phyloP scores from a whole-genome alignment of 2,329 filamentous ascomycete genomes.

The Pezizomycotina sp. region DNA sequence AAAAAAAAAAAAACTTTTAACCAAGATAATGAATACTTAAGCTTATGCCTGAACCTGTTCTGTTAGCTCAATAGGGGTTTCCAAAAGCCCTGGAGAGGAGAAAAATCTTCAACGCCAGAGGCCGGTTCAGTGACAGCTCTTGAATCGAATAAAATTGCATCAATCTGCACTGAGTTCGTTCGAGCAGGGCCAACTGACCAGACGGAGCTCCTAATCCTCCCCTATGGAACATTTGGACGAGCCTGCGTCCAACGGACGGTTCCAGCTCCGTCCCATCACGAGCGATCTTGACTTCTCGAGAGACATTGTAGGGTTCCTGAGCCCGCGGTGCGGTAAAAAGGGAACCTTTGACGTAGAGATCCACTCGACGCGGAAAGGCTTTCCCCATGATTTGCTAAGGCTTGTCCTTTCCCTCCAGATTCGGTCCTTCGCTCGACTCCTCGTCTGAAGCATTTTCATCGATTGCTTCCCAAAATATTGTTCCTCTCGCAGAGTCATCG shows the following conservation, averaged over 20 bases:
- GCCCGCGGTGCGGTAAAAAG: conserved; percentile 71
- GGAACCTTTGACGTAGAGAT: conserved; percentile 65
- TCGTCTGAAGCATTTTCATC: conserved; percentile 36
- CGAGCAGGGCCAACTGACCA: too few relatives aligned
- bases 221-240: conserved; percentile 67
- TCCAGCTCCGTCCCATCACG: conserved; percentile 88
- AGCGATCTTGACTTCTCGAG: conserved; percentile 89
- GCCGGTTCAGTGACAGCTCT: too few relatives aligned
- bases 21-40: too few relatives aligned
- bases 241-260: conserved; percentile 55
- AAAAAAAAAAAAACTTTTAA: too few relatives aligned
- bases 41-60: too few relatives aligned
- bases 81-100: too few relatives aligned
- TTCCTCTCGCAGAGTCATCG: conserved; percentile 81
- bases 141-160: too few relatives aligned
- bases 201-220: too few relatives aligned
- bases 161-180: too few relatives aligned
- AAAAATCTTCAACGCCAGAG: too few relatives aligned
- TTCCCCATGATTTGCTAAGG: conserved; percentile 59
- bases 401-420: conserved; percentile 20
- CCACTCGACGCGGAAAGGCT: conserved; percentile 85
- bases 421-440: conserved; percentile 29
- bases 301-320: conserved; percentile 90
- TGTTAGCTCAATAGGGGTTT: too few relatives aligned
- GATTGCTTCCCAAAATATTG: conserved; percentile 90